Evolutionary conservation across 805 yeast genomes (phyloP).

Genomic region (Saccharomyces kudriavzevii): DNA sequence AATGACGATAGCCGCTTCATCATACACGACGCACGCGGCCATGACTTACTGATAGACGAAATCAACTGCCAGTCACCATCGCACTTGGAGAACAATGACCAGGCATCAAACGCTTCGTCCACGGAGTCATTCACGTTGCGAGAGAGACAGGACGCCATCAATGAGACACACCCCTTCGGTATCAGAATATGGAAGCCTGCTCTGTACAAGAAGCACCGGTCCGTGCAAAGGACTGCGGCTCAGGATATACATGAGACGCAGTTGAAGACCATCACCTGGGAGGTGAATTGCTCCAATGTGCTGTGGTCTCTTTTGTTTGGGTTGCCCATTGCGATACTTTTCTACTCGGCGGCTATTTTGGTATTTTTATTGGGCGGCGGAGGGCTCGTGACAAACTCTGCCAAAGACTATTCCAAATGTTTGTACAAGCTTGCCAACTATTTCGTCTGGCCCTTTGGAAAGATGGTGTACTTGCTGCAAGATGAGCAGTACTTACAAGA

Average conservation of each 20-base stretch:
- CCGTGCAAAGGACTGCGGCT: slow-evolving; percentile 86
- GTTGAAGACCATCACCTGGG: slow-evolving; percentile 45
- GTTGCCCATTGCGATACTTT: slow-evolving; percentile 41
- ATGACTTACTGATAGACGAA: slow-evolving; percentile 13
- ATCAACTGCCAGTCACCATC: background rate
- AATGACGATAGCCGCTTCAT: slow-evolving; percentile 7
- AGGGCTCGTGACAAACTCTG: slow-evolving; percentile 34
- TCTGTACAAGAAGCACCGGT: slow-evolving; percentile 81
- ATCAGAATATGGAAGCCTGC: slow-evolving; percentile 99
- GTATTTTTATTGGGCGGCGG: slow-evolving; percentile 33
- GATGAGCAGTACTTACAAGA: slow-evolving; percentile 78
- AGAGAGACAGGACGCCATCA: slow-evolving; percentile 93
- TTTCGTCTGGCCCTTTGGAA: slow-evolving; percentile 81
- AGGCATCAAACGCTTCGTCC: slow-evolving; percentile 33
- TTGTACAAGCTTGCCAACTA: slow-evolving; percentile 60
- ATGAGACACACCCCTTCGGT: slow-evolving; percentile 96
- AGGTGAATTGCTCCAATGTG: slow-evolving; percentile 58
- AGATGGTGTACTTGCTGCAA: slow-evolving; percentile 65
- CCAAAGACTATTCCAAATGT: slow-evolving; percentile 54
- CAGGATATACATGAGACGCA: slow-evolving; percentile 82
- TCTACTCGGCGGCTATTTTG: slow-evolving; percentile 36
- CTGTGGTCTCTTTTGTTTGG: slow-evolving; percentile 77
- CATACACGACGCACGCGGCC: slow-evolving; percentile 12
- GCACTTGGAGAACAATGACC: slow-evolving; percentile 28
- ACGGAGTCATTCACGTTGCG: slow-evolving; percentile 79